phyloP scores from a whole-genome alignment of 192 early-diverging fungal species.

The Helicostylum pulchrum region DNA sequence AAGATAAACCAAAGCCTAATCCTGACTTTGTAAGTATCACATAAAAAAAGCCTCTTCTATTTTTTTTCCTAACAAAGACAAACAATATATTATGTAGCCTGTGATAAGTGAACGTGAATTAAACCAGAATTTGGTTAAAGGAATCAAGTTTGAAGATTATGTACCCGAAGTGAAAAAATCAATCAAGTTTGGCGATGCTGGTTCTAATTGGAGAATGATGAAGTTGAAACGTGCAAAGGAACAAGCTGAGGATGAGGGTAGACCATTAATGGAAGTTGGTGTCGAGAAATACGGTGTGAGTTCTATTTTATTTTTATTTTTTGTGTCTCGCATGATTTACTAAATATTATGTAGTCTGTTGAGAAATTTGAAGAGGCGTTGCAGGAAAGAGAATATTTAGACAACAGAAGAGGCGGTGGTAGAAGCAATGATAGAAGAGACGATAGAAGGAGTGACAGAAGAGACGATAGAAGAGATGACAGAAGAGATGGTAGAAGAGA shows the following conservation, averaged over 20 bases:
- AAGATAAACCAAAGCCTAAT: slow-evolving; percentile 39
- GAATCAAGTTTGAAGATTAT: slow-evolving; percentile 39
- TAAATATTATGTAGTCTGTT: slow-evolving; percentile 42
- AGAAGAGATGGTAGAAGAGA: slow-evolving; percentile 9
- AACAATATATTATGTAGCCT: slow-evolving; percentile 25
- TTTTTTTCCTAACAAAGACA: background rate
- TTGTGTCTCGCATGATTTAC: background rate
- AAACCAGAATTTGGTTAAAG: slow-evolving; percentile 41
- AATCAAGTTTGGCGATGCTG: slow-evolving; percentile 50
- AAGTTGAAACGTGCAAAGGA: slow-evolving; percentile 67
- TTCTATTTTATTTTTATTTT: slow-evolving; percentile 1
- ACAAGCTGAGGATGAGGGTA: slow-evolving; percentile 63
- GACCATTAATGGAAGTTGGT: slow-evolving; percentile 61
- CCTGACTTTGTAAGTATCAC: slow-evolving; percentile 36
- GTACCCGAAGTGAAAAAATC: slow-evolving; percentile 37
- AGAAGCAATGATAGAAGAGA: slow-evolving; percentile 20
- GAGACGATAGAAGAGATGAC: slow-evolving; percentile 7
- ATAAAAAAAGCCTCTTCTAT: background rate
- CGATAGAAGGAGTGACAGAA: slow-evolving; percentile 18
- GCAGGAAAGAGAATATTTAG: slow-evolving; percentile 62
- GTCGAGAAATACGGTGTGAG: slow-evolving; percentile 70
- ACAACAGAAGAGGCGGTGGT: slow-evolving; percentile 32
- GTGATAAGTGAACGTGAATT: slow-evolving; percentile 42
- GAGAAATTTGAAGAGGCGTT: slow-evolving; percentile 63
- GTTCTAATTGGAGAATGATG: slow-evolving; percentile 77